Conservation (phyloP, 1,284 basidiomycete genomes). For the Cyathus pygmaeus region DNA sequence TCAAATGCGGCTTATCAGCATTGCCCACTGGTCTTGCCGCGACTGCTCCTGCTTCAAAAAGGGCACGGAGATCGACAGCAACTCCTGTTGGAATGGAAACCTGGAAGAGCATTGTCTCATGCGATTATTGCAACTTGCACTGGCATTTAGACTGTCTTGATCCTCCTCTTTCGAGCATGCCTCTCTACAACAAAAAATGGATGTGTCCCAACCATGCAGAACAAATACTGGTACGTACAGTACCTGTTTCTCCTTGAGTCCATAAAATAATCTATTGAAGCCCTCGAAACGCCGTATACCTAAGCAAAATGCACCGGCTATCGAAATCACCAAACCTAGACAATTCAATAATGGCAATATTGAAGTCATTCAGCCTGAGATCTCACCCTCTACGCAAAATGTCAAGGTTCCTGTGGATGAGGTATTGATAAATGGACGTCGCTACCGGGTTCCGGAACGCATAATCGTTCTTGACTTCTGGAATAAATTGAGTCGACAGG, state of each 20-base stretch:
- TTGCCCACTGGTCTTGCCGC: constrained; percentile 64
- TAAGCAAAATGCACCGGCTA: constrained; percentile 69
- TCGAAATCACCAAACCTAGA: constrained; percentile 76
- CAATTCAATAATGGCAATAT: constrained; percentile 94
- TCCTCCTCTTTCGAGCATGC: constrained; percentile 90
- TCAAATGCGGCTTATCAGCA: constrained; percentile 87
- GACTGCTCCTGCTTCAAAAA: constrained; percentile 63
- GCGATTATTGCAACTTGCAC: constrained; percentile 94
- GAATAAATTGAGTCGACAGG: constrained; percentile 76
- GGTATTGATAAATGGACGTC: constrained; percentile 83
- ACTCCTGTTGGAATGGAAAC: constrained; percentile 55
- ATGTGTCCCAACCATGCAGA: constrained; percentile 98
- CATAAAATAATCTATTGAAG: constrained; percentile 49
- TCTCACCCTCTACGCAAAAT: constrained; percentile 46
- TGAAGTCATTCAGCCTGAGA: constrained; percentile 80
- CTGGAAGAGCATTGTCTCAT: constrained; percentile 85
- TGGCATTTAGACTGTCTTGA: constrained; percentile 98
- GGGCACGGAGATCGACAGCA: constrained; percentile 58
- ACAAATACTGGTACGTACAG: constrained; percentile 70
- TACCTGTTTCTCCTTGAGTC: constrained; percentile 5
- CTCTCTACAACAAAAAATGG: constrained; percentile 92
- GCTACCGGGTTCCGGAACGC: constrained; percentile 94
- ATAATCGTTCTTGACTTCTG: constrained; percentile 96
- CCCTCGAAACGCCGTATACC: constrained; percentile 81
- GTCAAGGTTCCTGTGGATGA: constrained; percentile 71